These are phyloP conservation scores for Groenewaldozyma auringiensis DNA, from an alignment of 1,139 yeast species.

Conservation along the genomic window DNA sequence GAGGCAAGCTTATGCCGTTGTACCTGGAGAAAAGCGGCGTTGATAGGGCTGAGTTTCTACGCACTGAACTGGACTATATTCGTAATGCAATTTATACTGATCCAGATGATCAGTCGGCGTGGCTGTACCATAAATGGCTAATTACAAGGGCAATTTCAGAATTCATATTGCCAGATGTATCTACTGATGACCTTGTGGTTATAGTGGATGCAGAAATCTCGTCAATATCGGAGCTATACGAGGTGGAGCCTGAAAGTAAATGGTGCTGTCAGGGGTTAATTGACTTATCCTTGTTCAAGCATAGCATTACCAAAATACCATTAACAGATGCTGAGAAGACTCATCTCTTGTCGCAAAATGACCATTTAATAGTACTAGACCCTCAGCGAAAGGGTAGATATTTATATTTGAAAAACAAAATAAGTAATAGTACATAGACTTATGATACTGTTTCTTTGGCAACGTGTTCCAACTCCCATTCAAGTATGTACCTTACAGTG, in stretches of 20 bases:
- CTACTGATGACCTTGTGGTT: slow-evolving; percentile 16
- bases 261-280: slow-evolving; percentile 34
- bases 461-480: slow-evolving; percentile 24
- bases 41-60: slow-evolving; percentile 36
- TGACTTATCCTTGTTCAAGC: slow-evolving; percentile 16
- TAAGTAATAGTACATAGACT: background rate
- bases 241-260: slow-evolving; percentile 34
- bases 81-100: slow-evolving; percentile 87
- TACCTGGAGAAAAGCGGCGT: slow-evolving; percentile 34
- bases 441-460: background rate
- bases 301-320: slow-evolving; percentile 7
- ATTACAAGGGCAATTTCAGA: slow-evolving; percentile 42
- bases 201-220: slow-evolving; percentile 27
- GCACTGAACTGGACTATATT: slow-evolving; percentile 56
- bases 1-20: slow-evolving; percentile 60
- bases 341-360: slow-evolving; percentile 26
- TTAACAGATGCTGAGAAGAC: background rate
- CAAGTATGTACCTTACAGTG: slow-evolving; percentile 27
- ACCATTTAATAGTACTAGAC: slow-evolving; percentile 49
- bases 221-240: slow-evolving; percentile 30
- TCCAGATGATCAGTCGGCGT: slow-evolving; percentile 87
- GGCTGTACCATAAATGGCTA: slow-evolving; percentile 86
- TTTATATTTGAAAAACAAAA: slow-evolving; percentile 9
- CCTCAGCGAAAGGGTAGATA: slow-evolving; percentile 52
- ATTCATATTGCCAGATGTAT: slow-evolving; percentile 31